Evolutionary conservation across 1,284 basidiomycete species (phyloP).

Genomic region (Amylostereum areolatum): DNA sequence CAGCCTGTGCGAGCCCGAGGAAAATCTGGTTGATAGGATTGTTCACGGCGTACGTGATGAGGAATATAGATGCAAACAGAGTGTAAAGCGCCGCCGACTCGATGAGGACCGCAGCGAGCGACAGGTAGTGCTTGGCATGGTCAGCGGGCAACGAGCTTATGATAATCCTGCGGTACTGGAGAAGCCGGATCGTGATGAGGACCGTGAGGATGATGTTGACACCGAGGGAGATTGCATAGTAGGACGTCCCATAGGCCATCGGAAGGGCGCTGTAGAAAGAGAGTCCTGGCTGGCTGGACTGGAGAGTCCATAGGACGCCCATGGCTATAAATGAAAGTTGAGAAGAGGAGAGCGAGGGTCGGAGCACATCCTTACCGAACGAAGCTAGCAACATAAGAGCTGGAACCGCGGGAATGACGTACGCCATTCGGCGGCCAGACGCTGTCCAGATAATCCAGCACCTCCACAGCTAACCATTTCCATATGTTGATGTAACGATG

Average conservation of each 20-base stretch:
- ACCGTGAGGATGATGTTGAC: constrained; percentile 39
- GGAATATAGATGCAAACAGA: constrained; percentile 34
- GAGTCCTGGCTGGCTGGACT: constrained; percentile 13
- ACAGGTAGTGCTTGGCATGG: constrained; percentile 32
- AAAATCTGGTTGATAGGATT: constrained; percentile 12
- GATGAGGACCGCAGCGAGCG: constrained; percentile 33
- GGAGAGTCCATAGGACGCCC: constrained; percentile 3
- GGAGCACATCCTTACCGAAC: not conserved
- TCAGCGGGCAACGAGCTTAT: constrained; percentile 24
- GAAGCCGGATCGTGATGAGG: constrained; percentile 25
- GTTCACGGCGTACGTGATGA: constrained; percentile 36
- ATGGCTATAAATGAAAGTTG: not conserved
- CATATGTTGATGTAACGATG: not conserved
- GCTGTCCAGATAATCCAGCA: constrained; percentile 18
- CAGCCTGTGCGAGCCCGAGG: not conserved
- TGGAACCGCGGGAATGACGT: not conserved
- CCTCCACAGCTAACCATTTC: constrained; percentile 17
- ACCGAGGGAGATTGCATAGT: constrained; percentile 37
- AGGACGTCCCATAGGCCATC: constrained; percentile 29
- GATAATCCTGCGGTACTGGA: constrained; percentile 1
- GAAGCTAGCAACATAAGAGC: not conserved
- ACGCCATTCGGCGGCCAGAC: not conserved
- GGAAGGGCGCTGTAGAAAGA: constrained; percentile 32
- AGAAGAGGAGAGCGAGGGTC: not conserved
- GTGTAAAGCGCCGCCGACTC: constrained; percentile 40